These are phyloP conservation scores for Nicotiana paniculata DNA, from an alignment of 257 asterid species.

Conservation along the genomic window DNA sequence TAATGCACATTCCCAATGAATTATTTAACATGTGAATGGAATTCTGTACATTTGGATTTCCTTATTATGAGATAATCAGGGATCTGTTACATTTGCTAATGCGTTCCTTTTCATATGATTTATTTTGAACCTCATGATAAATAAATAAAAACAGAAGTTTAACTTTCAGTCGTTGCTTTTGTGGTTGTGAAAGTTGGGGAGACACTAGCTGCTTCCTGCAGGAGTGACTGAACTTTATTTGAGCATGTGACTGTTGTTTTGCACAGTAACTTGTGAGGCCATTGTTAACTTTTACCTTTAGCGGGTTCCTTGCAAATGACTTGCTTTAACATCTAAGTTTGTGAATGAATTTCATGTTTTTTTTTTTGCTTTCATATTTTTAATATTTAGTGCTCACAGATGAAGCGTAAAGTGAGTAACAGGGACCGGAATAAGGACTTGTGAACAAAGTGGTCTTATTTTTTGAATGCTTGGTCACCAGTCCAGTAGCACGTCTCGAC, in stretches of 20 bases:
- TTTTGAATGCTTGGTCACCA: background rate
- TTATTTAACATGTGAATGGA: background rate
- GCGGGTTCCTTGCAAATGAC: background rate
- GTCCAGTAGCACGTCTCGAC: background rate
- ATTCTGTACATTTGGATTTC: background rate
- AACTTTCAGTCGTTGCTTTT: background rate
- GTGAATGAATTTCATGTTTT: background rate
- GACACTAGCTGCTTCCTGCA: background rate
- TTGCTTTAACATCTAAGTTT: background rate
- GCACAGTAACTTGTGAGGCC: background rate
- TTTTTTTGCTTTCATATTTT: background rate
- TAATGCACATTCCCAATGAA: background rate
- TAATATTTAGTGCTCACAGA: background rate
- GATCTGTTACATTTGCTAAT: background rate
- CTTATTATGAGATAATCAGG: background rate
- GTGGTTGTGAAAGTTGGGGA: background rate
- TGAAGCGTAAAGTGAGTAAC: background rate
- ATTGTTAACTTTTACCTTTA: background rate
- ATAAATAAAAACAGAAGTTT: too few relatives aligned
- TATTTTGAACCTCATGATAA: background rate
- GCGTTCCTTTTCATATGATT: background rate
- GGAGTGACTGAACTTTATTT: background rate
- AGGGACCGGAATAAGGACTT: background rate
- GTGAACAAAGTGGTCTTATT: background rate
- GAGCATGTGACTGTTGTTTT: background rate